phyloP scores from a whole-genome alignment of 441 rosid genomes.

The Brassica balearica region DNA sequence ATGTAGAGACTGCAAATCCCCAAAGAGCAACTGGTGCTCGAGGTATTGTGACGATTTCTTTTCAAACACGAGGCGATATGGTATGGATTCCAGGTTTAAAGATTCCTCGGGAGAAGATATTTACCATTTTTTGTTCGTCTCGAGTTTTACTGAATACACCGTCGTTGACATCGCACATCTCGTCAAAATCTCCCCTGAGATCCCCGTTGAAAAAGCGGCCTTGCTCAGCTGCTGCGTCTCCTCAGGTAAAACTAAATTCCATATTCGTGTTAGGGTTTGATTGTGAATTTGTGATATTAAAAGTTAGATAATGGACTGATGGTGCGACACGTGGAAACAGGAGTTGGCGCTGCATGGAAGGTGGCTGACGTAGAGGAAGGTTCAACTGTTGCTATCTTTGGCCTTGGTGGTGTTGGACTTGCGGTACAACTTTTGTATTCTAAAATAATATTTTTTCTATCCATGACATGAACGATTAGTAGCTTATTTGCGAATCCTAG shows the following conservation, averaged over 20 bases:
- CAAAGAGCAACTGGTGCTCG: slow-evolving; percentile 58
- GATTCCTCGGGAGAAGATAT: slow-evolving; percentile 59
- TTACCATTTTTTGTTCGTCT: slow-evolving; percentile 60
- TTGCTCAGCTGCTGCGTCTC: slow-evolving; percentile 71
- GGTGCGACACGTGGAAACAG: slow-evolving; percentile 33
- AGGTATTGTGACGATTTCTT: neutral
- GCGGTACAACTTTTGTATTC: slow-evolving; percentile 47
- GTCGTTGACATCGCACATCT: slow-evolving; percentile 66
- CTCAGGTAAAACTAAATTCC: slow-evolving; percentile 48
- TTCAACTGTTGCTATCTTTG: slow-evolving; percentile 62
- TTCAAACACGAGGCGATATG: slow-evolving; percentile 55
- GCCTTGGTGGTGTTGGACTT: slow-evolving; percentile 73
- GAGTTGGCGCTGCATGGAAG: slow-evolving; percentile 70
- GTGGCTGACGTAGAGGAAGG: slow-evolving; percentile 56
- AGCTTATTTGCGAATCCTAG: neutral
- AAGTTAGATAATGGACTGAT: neutral
- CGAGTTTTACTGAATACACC: slow-evolving; percentile 72
- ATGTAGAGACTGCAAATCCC: slow-evolving; percentile 60
- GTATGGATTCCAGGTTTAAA: slow-evolving; percentile 56
- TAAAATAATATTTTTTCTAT: too few species aligned
- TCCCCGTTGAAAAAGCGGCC: slow-evolving; percentile 64
- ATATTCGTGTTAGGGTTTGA: neutral
- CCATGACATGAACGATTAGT: neutral
- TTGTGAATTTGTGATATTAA: neutral
- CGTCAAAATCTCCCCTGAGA: slow-evolving; percentile 53